These are phyloP conservation scores for Xylariaceae sp. DNA, from an alignment of 2,329 filamentous ascomycete species.

Conservation along the genomic window DNA sequence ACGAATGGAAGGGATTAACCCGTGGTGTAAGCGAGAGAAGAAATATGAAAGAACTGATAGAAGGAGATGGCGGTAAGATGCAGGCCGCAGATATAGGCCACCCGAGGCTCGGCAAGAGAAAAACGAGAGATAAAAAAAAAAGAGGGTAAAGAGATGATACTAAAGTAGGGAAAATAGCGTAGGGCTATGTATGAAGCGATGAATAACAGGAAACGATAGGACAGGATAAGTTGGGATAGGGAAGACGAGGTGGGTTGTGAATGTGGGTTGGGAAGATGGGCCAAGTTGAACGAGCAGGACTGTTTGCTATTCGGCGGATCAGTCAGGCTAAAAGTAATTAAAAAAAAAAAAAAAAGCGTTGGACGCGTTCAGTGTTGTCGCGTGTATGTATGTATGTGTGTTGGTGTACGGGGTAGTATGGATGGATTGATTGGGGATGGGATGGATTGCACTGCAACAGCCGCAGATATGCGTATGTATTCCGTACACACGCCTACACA, in stretches of 20 bases:
- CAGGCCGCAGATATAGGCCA: slow-evolving; percentile 19
- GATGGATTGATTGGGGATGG: slow-evolving; percentile 11
- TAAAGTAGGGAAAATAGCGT: slow-evolving; percentile 2
- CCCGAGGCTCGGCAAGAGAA: slow-evolving; percentile 10
- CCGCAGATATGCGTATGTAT: too few species aligned
- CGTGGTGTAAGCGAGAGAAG: slow-evolving; percentile 23
- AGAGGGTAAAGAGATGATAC: too few species aligned
- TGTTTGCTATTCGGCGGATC: slow-evolving; percentile 24
- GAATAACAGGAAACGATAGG: slow-evolving; percentile 6
- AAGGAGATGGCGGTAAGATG: slow-evolving; percentile 17
- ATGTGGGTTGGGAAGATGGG: slow-evolving; percentile 22
- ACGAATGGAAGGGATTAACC: slow-evolving; percentile 23
- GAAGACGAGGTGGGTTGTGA: slow-evolving; percentile 23
- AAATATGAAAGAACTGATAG: slow-evolving; percentile 17
- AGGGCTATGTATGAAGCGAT: background rate
- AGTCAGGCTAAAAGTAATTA: slow-evolving; percentile 28
- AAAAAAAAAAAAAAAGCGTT: too few species aligned
- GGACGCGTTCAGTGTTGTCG: slow-evolving; percentile 26
- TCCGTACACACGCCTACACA: slow-evolving; percentile 2
- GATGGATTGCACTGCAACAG: slow-evolving; percentile 13
- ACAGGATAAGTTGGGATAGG: slow-evolving; percentile 19
- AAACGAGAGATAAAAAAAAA: slow-evolving; percentile 4
- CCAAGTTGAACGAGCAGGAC: slow-evolving; percentile 11
- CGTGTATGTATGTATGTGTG: slow-evolving; percentile 7
- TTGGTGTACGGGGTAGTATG: background rate